Percentiles rank a stretch among this genome's conserved stretches.
Evolutionary conservation across 2,329 filamentous ascomycete species (phyloP).

Genomic region (Elsinoe fawcettii): DNA sequence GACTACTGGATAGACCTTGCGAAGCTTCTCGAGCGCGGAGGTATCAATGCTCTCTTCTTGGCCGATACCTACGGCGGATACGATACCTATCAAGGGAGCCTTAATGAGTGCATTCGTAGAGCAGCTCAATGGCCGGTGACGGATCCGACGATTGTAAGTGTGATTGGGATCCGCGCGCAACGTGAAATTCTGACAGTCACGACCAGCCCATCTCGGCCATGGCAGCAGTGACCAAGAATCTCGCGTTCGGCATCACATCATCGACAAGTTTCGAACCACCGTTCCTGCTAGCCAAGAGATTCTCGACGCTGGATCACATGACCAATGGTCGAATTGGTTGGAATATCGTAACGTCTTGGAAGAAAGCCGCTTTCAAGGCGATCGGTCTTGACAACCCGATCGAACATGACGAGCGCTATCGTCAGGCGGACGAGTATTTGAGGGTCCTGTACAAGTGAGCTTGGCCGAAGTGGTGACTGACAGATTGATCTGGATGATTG

Average conservation of each 20-base stretch:
- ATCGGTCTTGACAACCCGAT: conserved; percentile 52
- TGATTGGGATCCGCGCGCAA: background rate
- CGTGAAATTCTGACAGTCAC: background rate
- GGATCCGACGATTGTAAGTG: conserved; percentile 51
- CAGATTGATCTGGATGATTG: background rate
- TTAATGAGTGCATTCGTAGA: conserved; percentile 54
- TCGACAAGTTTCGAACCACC: conserved; percentile 57
- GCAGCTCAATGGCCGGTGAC: conserved; percentile 60
- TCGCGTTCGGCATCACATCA: conserved; percentile 56
- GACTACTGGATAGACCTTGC: conserved; percentile 59
- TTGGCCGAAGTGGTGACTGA: background rate
- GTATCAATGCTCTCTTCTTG: conserved; percentile 58
- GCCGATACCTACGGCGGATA: conserved; percentile 60
- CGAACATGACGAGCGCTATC: conserved; percentile 55
- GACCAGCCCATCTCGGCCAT: conserved; percentile 54
- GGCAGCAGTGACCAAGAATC: conserved; percentile 58
- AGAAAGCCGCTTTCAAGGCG: conserved; percentile 55
- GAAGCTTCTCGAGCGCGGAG: conserved; percentile 53
- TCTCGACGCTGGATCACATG: conserved; percentile 56
- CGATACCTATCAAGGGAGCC: conserved; percentile 53
- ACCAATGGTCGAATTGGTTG: conserved; percentile 55
- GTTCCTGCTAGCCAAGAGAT: conserved; percentile 54
- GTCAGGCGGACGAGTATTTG: conserved; percentile 55
- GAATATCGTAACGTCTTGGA: conserved; percentile 61
- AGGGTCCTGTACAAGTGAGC: conserved; percentile 51